Base-by-base conservation (phyloP, 2,329 filamentous ascomycete species). In the Huntiella moniliformis region DNA sequence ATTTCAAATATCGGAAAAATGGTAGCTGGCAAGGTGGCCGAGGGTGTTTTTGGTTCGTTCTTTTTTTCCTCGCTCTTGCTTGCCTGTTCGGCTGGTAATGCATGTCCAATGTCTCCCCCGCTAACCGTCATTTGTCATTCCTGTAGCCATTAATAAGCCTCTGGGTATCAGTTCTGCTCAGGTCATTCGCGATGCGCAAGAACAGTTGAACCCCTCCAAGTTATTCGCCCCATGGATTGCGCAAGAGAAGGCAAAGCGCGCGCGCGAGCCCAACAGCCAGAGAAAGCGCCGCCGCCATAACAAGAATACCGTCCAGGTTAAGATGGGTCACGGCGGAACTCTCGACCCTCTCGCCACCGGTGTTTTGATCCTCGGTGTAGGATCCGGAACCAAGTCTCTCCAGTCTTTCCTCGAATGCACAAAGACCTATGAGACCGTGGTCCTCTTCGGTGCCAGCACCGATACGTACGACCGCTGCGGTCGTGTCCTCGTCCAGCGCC, bases 291-390 rank as follows among this genome's bases (percentile, higher is more conserved):
- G 76, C 50, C 64, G 65, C 52, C 63, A 63, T 40, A 67, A 70
- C 51, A 73, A 74, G 59, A 70, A 70, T 54, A 66, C 71, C 1
- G 59, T 79, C 4, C 74, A 83, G 51, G 79, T 96, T 54, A 98
- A 96, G 67, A 82, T 96, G 56, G 91, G 91, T 32, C 91, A 98
- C 63, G 91, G 91, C 50, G 91, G 91, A 38, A 98, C 91, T 1
- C 72, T 98, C 13, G 91, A 98, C 57, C 91, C 91, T 18, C 71
- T 95, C 55, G 91, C 91, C 6, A 94, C 87, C 1, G 91, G 91
- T 39, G 83, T 98, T 17, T 71, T 98, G 42, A 86, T 96, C 52
- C 69, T 91, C 5, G 91, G 88, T 47, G 70, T 95, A 44, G 91
- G 88, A 33, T 77, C 73, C 49, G 91, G 84, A 35, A 98, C 91